A percentile compares a stretch with the other conserved stretches of the same genome.
Evolutionary conservation across 129 eudicot genomes (phyloP).

Genomic region (Lonicera japonica): DNA sequence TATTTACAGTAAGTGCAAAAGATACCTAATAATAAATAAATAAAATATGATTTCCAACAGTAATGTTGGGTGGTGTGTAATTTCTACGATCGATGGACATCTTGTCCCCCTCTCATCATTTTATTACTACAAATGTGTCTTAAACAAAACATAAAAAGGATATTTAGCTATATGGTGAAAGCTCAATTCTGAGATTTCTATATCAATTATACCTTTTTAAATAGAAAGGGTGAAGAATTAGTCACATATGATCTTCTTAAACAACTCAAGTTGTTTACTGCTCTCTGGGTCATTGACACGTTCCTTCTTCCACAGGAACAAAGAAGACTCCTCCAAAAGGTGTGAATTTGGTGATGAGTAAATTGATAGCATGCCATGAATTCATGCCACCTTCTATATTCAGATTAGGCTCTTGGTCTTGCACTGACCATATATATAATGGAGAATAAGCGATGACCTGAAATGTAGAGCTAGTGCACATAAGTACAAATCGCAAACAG

Average conservation of each 20-base stretch:
- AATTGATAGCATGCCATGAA: slow-evolving; percentile 43
- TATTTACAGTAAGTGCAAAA: too few relatives aligned
- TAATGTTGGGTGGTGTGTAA: too few relatives aligned
- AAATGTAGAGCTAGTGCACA: background rate
- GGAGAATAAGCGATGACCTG: background rate
- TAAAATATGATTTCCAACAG: too few relatives aligned
- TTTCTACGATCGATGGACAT: too few relatives aligned
- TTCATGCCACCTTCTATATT: background rate
- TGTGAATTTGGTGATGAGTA: slow-evolving; percentile 29
- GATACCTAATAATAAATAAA: too few relatives aligned
- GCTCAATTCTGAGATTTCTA: background rate
- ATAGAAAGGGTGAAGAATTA: slow-evolving; percentile 21
- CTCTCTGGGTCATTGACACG: slow-evolving; percentile 19
- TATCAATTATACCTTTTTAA: slow-evolving; percentile 30
- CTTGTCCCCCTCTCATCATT: background rate
- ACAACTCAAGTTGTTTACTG: slow-evolving; percentile 11
- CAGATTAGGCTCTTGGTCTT: background rate
- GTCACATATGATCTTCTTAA: background rate
- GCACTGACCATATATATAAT: background rate
- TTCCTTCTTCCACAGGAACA: slow-evolving; percentile 22
- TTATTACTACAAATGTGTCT: background rate
- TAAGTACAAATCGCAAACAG: too few relatives aligned
- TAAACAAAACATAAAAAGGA: background rate
- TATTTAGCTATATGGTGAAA: background rate
- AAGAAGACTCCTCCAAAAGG: slow-evolving; percentile 30